Evolutionary conservation across 208 protist genomes (phyloP).

Genomic region (Tritrichomonas musculus): DNA sequence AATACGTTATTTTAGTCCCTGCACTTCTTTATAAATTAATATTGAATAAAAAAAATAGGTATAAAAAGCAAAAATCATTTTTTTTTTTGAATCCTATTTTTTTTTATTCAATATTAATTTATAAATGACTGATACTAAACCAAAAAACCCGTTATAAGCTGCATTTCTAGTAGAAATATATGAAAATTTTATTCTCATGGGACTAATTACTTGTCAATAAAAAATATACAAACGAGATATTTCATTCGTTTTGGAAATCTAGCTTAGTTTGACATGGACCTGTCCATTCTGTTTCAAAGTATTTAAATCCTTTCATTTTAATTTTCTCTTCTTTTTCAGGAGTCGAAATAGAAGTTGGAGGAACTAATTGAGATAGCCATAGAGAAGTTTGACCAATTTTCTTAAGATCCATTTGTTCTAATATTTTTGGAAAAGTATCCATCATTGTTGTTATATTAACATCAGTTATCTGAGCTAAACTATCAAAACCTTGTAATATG

Average conservation of each 20-base stretch:
- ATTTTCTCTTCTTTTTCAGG: background rate
- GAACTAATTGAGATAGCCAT: background rate
- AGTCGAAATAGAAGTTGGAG: too few relatives aligned
- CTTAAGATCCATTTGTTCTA: background rate
- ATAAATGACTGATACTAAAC: background rate
- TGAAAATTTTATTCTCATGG: background rate
- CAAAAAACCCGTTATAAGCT: background rate
- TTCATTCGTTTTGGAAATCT: background rate
- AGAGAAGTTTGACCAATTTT: background rate
- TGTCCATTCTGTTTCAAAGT: background rate
- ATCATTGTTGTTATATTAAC: slow-evolving; percentile 9
- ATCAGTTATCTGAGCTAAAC: background rate
- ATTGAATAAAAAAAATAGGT: background rate
- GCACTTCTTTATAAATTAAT: background rate
- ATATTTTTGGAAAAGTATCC: background rate
- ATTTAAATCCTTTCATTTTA: background rate
- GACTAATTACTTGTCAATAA: background rate
- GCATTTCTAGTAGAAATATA: background rate
- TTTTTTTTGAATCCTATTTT: background rate
- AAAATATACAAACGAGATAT: too few relatives aligned
- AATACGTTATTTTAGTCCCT: too few relatives aligned
- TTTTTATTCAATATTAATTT: background rate
- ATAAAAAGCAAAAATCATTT: background rate
- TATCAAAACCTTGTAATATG: background rate
- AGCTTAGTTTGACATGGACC: background rate